phyloP scores from a whole-genome alignment of 257 asterid genomes.

The Datura wrightii region DNA sequence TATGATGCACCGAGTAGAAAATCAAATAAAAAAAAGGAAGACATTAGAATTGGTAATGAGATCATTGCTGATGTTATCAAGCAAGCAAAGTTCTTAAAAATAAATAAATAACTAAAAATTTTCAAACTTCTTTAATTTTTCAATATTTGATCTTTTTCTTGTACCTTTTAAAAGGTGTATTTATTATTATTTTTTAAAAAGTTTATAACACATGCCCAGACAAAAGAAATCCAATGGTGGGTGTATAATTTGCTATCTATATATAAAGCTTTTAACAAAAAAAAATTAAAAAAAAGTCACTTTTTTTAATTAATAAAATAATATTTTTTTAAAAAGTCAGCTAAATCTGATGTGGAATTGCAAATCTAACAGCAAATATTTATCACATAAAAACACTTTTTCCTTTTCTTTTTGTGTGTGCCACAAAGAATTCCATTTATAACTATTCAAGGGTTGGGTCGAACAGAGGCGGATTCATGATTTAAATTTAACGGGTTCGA shows the following conservation, averaged over 20 bases:
- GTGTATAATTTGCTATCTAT: background rate
- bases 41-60: background rate
- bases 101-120: background rate
- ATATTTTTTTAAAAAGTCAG: background rate
- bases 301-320: too few relatives aligned
- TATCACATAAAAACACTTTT: background rate
- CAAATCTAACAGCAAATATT: background rate
- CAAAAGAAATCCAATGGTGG: background rate
- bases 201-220: background rate
- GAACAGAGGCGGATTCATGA: background rate
- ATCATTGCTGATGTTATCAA: constrained; percentile 8
- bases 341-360: constrained; percentile 24
- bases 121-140: background rate
- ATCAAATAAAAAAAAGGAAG: background rate
- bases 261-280: background rate
- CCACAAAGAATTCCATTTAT: background rate
- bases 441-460: background rate
- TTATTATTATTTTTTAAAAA: background rate
- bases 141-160: background rate
- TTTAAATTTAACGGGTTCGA: background rate
- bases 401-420: background rate
- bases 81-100: background rate
- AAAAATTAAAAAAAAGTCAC: too few relatives aligned
- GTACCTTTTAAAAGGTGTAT: constrained; percentile 19
- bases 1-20: background rate